phyloP scores from a whole-genome alignment of 163 green algal genomes.

The Coccomyxa subellipsoidea region DNA sequence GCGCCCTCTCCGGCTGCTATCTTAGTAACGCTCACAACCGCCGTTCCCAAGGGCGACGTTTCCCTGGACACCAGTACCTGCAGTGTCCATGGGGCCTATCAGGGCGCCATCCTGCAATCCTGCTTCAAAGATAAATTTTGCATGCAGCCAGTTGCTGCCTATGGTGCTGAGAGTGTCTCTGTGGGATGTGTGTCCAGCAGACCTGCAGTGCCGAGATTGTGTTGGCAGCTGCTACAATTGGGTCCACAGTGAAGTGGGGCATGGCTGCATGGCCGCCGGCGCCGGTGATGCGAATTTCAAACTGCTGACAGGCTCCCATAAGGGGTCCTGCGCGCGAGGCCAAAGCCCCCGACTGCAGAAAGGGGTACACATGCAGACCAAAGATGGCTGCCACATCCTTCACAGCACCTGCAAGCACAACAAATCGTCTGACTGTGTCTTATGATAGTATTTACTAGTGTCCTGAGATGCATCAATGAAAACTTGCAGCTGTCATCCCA shows the following conservation, averaged over 20 bases:
- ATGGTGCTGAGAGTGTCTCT: too few relatives aligned
- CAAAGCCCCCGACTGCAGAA: conserved; percentile 50
- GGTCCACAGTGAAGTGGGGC: conserved; percentile 84
- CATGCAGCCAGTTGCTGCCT: too few relatives aligned
- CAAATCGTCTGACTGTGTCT: too few relatives aligned
- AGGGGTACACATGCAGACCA: conserved; percentile 74
- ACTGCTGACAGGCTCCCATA: conserved; percentile 50
- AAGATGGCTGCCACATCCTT: conserved; percentile 14
- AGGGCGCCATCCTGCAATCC: too few relatives aligned
- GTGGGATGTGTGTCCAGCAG: too few relatives aligned
- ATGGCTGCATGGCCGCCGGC: conserved; percentile 82
- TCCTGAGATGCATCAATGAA: too few relatives aligned
- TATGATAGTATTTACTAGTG: too few relatives aligned
- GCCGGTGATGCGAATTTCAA: conserved; percentile 52
- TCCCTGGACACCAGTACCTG: conserved; percentile 77
- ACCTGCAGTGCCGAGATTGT: conserved; percentile 14
- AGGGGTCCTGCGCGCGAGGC: conserved; percentile 40
- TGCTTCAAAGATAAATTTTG: too few relatives aligned
- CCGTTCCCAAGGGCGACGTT: conserved; percentile 69
- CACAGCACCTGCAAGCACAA: conserved; percentile 1
- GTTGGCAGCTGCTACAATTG: conserved; percentile 72
- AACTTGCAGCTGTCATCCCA: neutral
- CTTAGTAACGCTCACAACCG: conserved; percentile 74
- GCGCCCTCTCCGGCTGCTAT: conserved; percentile 39
- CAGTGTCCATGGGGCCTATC: conserved; percentile 7